phyloP scores from a whole-genome alignment of 495 filamentous ascomycete genomes.

The Haplographium delicatum region DNA sequence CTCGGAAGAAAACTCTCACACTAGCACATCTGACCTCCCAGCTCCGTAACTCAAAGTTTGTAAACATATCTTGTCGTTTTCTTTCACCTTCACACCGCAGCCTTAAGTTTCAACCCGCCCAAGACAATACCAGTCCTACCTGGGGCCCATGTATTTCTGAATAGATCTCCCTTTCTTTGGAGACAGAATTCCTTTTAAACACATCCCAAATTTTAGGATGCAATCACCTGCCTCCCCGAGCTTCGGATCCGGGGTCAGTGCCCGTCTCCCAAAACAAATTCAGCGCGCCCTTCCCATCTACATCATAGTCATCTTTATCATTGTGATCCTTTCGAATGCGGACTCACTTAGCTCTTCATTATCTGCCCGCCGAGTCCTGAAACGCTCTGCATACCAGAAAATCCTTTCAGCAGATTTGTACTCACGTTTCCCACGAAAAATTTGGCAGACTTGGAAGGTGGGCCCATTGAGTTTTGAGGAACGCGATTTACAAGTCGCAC shows the following conservation, averaged over 20 bases:
- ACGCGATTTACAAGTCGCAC: slow-evolving; percentile 45
- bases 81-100: too few relatives aligned
- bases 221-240: too few relatives aligned
- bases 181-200: too few relatives aligned
- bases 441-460: slow-evolving; percentile 68
- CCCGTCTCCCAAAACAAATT: slow-evolving; percentile 4
- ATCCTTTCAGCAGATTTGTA: slow-evolving; percentile 7
- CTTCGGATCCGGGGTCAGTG: background rate
- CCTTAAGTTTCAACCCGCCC: too few relatives aligned
- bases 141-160: too few relatives aligned
- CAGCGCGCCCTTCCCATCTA: slow-evolving; percentile 7
- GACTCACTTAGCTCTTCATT: background rate
- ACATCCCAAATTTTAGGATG: too few relatives aligned
- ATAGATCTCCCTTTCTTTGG: too few relatives aligned
- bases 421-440: slow-evolving; percentile 41
- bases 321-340: background rate
- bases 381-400: background rate
- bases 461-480: slow-evolving; percentile 52
- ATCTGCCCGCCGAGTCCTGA: background rate
- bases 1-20: too few relatives aligned
- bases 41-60: too few relatives aligned
- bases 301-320: background rate
- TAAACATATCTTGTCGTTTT: too few relatives aligned
- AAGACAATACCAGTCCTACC: too few relatives aligned
- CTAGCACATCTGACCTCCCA: too few relatives aligned